Base-by-base conservation (phyloP, 2,329 filamentous ascomycete species). In the Neonectria faginata region DNA sequence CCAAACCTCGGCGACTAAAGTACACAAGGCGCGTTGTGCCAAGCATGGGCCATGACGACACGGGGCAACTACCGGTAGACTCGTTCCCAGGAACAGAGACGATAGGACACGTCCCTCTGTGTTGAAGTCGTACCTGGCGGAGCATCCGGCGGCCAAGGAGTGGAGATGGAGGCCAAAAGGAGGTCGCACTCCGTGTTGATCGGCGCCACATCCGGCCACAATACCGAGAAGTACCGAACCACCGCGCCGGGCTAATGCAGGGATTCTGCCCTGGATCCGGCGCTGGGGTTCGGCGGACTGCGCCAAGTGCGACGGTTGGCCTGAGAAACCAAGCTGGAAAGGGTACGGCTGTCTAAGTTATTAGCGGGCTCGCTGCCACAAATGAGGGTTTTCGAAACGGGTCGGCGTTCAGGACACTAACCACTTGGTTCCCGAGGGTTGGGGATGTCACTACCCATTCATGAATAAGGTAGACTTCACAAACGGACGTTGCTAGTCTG, bases 191-290 rank as follows among this genome's bases (percentile, higher is more conserved):
- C 39, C 39, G 39, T 11, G 56, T 31, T 50, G 33, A 57, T 62
- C 42, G 45, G 47, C 36, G 25, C 27, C 20, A 16, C 9, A 57
- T 57, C n/a, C 22, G 54, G 44, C 12, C 60, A 57, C n/a, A 56
- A 22, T 14, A 29, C 47, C 44, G 57, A 57, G 45, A 8, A 29
- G 57, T 44, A 20, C 51, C 48, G 29, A 45, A 42, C 16, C 16
- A 50, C 48, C 48, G 18, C 53, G 42, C 39, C 36, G 47, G 41
- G 42, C 64, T 41, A 61, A 50, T 39, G 47, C 53, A 14, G 9
- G 29, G 47, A n/a, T 22, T 36, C 25, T 36, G 22, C 11, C 33
- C n/a, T 18, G 11, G 33, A 51, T 33, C 45, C 56, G 45, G 48
- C 33, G 56, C 51, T 51, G 31, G 14, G 18, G 8, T 14, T 16